These are phyloP conservation scores for Cylindrodendrum hubeiense DNA, from an alignment of 2,329 filamentous ascomycete genomes.

Conservation along the genomic window DNA sequence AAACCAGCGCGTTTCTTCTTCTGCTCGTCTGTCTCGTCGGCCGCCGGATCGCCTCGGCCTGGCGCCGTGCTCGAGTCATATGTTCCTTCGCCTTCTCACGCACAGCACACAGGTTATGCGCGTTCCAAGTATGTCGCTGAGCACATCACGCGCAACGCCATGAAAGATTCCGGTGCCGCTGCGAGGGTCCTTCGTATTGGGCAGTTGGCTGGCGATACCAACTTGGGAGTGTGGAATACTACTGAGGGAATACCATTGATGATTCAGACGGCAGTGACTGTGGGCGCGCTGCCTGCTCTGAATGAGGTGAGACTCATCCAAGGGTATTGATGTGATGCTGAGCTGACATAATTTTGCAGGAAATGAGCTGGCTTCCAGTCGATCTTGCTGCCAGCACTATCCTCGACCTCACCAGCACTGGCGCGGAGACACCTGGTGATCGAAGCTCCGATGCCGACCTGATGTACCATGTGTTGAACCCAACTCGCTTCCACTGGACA, in stretches of 20 bases:
- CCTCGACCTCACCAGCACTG: conserved; percentile 27
- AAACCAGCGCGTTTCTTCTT: conserved; percentile 56
- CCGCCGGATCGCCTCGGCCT: conserved; percentile 46
- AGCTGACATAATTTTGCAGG: conserved; percentile 12
- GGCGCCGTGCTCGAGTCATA: conserved; percentile 50
- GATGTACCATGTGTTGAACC: conserved; percentile 39
- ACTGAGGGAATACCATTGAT: conserved; percentile 67
- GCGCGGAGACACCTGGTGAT: background rate
- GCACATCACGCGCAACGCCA: conserved; percentile 51
- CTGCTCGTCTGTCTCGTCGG: conserved; percentile 60
- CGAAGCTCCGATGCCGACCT: conserved; percentile 24
- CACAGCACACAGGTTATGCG: conserved; percentile 59
- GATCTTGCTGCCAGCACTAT: conserved; percentile 33
- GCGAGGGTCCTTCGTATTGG: conserved; percentile 59
- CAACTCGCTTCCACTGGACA: conserved; percentile 60
- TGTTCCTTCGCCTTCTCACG: conserved; percentile 49
- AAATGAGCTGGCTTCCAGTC: conserved; percentile 41
- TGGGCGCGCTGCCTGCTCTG: conserved; percentile 61
- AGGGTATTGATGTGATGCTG: accelerated
- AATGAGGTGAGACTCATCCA: conserved; percentile 48
- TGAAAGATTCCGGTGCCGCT: conserved; percentile 33
- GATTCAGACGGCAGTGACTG: conserved; percentile 59
- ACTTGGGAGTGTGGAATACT: conserved; percentile 62
- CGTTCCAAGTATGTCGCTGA: conserved; percentile 57
- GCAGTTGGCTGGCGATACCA: conserved; percentile 62